Percentiles rank a stretch among this genome's conserved stretches.
Conservation (phyloP, 2,329 filamentous ascomycete species). For the Pleomassaria siparia region DNA sequence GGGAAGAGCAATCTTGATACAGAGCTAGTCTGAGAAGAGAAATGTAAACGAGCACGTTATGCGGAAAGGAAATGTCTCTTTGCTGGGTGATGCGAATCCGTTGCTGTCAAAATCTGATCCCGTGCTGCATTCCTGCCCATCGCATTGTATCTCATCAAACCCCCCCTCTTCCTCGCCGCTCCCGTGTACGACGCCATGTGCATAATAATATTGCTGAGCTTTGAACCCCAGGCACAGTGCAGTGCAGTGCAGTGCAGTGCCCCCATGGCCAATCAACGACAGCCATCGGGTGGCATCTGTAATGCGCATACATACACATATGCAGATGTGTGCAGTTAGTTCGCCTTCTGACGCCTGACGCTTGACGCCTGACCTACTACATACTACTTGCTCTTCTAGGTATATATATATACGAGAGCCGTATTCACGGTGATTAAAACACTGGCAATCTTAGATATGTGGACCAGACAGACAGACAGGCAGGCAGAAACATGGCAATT, state of each 20-base stretch:
- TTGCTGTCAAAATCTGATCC: slow-evolving; percentile 4
- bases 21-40: slow-evolving; percentile 2
- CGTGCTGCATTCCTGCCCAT: slow-evolving; percentile 5
- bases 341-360: slow-evolving; percentile 3
- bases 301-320: slow-evolving; percentile 8
- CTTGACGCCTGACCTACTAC: too few relatives aligned
- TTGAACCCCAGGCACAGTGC: not conserved
- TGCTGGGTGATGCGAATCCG: not conserved
- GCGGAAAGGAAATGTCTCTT: not conserved
- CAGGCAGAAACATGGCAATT: slow-evolving; percentile 1
- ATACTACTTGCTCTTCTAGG: slow-evolving; percentile 8
- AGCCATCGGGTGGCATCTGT: slow-evolving; percentile 13
- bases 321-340: slow-evolving; percentile 6
- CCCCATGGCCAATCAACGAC: slow-evolving; percentile 15
- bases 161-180: not conserved
- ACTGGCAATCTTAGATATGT: slow-evolving; percentile 2
- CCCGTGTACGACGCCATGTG: not conserved
- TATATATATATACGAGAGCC: slow-evolving; percentile 1
- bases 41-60: not conserved
- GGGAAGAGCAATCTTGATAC: slow-evolving; percentile 3
- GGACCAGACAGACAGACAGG: too few relatives aligned
- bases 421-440: not conserved
- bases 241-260: too few relatives aligned
- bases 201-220: not conserved
- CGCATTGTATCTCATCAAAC: too few relatives aligned